Evolutionary conservation across 2,329 filamentous ascomycete species (phyloP).

Genomic region (Penicillium rolfsii): DNA sequence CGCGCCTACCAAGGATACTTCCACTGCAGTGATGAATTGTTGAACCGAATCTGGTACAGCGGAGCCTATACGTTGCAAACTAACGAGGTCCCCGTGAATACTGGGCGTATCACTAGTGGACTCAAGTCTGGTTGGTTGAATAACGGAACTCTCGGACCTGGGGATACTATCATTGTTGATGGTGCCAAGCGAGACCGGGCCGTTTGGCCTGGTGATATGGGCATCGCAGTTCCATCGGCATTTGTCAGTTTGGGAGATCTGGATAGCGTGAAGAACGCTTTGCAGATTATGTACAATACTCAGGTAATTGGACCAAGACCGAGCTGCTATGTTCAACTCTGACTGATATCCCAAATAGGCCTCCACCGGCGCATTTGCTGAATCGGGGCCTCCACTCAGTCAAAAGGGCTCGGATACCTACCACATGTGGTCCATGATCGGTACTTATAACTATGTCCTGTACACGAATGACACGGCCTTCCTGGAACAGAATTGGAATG

Average conservation of each 20-base stretch:
- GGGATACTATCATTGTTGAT: slow-evolving; percentile 49
- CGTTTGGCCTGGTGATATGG: slow-evolving; percentile 56
- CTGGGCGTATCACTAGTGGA: slow-evolving; percentile 41
- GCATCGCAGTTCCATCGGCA: slow-evolving; percentile 51
- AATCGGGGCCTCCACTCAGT: slow-evolving; percentile 41
- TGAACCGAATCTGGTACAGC: slow-evolving; percentile 62
- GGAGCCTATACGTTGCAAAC: slow-evolving; percentile 59
- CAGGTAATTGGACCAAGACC: slow-evolving; percentile 32
- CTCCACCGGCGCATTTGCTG: slow-evolving; percentile 40
- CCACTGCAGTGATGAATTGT: slow-evolving; percentile 53
- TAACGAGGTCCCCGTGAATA: slow-evolving; percentile 45
- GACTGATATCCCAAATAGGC: slow-evolving; percentile 15
- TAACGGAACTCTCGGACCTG: slow-evolving; percentile 45
- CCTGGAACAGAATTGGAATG: slow-evolving; percentile 52
- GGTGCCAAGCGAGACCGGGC: slow-evolving; percentile 50
- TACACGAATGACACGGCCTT: slow-evolving; percentile 58
- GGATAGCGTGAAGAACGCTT: slow-evolving; percentile 52
- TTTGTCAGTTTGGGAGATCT: slow-evolving; percentile 51
- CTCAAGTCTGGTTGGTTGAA: slow-evolving; percentile 43
- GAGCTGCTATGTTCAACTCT: too few relatives aligned
- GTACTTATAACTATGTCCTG: slow-evolving; percentile 61
- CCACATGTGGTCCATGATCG: slow-evolving; percentile 59
- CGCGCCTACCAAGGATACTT: slow-evolving; percentile 59
- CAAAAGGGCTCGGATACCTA: slow-evolving; percentile 42
- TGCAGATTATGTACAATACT: slow-evolving; percentile 53